Evolutionary conservation across 768 basidiomycete genomes (phyloP), one percentile per base, ranked within the genome.

Genomic region (Amylocystis lapponica): DNA sequence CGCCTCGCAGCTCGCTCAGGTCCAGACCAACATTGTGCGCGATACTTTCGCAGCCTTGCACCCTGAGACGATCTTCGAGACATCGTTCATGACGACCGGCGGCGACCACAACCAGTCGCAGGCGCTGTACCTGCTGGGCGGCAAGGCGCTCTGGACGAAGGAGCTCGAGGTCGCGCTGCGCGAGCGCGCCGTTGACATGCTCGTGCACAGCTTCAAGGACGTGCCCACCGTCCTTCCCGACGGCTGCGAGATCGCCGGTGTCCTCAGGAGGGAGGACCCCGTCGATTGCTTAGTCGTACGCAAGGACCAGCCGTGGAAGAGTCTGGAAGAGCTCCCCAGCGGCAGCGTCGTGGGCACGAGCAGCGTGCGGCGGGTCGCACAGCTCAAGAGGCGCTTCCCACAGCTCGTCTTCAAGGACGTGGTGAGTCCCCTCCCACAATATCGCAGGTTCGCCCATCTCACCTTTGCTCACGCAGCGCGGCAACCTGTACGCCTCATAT

Each of bases 291-390:
- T 99, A 41, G 87, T 98, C 27, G 81, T 95, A 41, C 91, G 86
- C 68, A 66, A 75, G 40, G 93, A 86, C 4, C 61, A 71, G 49
- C 51, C 58, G 19, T 94, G 84, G 74, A 86, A 74, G 59, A 73
- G 59, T 1, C 65, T 99, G 36, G 83, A 81, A 25, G 94, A 97
- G 25, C 58, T 98, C 31, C 93, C 95, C 2, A 75, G 75, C 11
- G 93, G 92, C 9, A 86, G 83, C 53, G 85, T 94, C 8, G 80
- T 99, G n/a, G 96, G 96, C 12, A 97, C 96, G 33, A 90, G 90
- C 54, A 93, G 89, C 63, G 90, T 99, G 25, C 75, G 96, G 39
- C 68, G 96, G 46, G 83, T 95, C 22, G 95, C 96, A 6, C 94
- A 97, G 62, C 61, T 98, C 48, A 83, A 81, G 65, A 74, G 86